Evolutionary conservation across 805 yeast species (phyloP), one percentile per base, ranked within the genome.

Genomic region (Blastobotrys chiropterorum): DNA sequence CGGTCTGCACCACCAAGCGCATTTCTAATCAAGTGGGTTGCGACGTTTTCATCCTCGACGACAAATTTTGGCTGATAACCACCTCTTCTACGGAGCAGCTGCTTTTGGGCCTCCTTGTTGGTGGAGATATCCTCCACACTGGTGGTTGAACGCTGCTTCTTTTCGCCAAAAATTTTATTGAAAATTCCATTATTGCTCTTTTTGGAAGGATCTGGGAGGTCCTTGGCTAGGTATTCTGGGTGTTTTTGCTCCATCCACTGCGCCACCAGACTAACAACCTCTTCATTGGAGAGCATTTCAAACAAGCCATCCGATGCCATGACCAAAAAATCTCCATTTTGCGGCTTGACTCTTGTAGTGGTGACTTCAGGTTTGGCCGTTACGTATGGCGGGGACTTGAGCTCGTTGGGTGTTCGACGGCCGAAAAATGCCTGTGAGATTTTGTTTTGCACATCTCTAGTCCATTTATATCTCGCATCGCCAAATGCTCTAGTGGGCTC

Each of bases 401-500:
- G 76, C 31, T 95, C 95, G 43, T 73, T 72, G 20, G 86, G 79
- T 15, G 70, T 61, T 53, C 78, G 71, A 64, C 92, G 78, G 38
- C 96, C 95, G 65, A 92, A 90, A 59, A 90, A 83, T 60, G 82
- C 83, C 55, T 83, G 77, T 59, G 87, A 83, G 20, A 86, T 76
- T 53, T 76, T 71, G 46, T 84, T 84, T 62, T 95, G 97, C 52
- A 88, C 77, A 19, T 83, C 81, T 38, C 75, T 73, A 31, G 90
- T 80, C 75, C 95, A 78, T 65, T 94, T 94, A 66, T 89, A 94
- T 55, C 97, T 79, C 53, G 96, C 95, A 68, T 94, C 99, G 46
- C 99, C 99, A 73, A 94, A 94, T 1, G 98, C 96, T 62, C 99
- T 77, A 0, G 96, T 81, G 13, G 99, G 99, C 68, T 94, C 98